Conservation (phyloP, 495 filamentous ascomycete genomes). For the Penicillium fimorum region DNA sequence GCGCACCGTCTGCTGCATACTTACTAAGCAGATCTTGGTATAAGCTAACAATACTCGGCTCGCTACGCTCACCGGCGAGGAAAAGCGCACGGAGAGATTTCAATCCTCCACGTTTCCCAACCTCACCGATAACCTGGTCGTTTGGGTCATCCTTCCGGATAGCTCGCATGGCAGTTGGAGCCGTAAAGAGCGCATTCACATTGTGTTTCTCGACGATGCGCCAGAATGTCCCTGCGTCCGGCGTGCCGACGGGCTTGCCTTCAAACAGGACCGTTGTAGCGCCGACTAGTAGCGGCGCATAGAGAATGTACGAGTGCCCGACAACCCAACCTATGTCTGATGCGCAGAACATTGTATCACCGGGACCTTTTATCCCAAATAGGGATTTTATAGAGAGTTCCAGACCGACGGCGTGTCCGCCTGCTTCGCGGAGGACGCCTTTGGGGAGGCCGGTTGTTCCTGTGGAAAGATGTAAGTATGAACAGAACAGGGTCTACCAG, state of each 20-base stretch:
- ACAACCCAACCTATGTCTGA: constrained; percentile 88
- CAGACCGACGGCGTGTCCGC: constrained; percentile 84
- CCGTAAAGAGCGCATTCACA: constrained; percentile 80
- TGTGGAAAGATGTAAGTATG: constrained; percentile 13
- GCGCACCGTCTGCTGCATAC: constrained; percentile 60
- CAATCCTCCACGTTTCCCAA: constrained; percentile 65
- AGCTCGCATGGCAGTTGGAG: constrained; percentile 81
- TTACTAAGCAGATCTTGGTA: constrained; percentile 69
- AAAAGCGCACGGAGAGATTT: constrained; percentile 70
- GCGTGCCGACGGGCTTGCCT: constrained; percentile 89
- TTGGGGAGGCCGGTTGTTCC: constrained; percentile 88
- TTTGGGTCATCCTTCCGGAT: constrained; percentile 83
- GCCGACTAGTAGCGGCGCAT: constrained; percentile 77
- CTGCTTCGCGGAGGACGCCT: constrained; percentile 80
- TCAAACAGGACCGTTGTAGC: constrained; percentile 88
- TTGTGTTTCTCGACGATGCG: constrained; percentile 79
- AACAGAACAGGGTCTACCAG: not conserved
- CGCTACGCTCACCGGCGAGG: constrained; percentile 84
- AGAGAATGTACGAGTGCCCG: constrained; percentile 82
- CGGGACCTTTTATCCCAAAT: constrained; percentile 75
- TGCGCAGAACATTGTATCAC: constrained; percentile 81
- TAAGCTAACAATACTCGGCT: constrained; percentile 77
- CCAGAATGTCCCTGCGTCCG: constrained; percentile 85
- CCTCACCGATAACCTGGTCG: constrained; percentile 58
- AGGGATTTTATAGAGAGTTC: constrained; percentile 74